phyloP scores from a whole-genome alignment of 495 filamentous ascomycete genomes.

The Viridothelium virens region DNA sequence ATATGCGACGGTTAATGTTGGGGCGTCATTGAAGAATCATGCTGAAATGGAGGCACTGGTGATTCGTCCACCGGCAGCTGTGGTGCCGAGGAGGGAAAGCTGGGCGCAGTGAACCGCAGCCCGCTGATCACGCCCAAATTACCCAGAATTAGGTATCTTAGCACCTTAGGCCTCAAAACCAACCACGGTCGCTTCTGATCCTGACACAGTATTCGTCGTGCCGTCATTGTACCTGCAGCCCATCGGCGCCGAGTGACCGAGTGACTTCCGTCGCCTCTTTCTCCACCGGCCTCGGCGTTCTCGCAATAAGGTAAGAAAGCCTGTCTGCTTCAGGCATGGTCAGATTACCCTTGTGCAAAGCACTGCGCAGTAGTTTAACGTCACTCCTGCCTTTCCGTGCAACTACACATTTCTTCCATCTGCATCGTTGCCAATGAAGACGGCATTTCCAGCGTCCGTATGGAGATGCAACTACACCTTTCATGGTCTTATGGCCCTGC shows the following conservation, averaged over 20 bases:
- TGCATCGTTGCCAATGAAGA: no score
- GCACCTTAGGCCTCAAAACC: no score
- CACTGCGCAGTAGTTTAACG: background rate
- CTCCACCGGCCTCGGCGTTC: background rate
- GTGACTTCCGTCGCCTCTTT: background rate
- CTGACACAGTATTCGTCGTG: background rate
- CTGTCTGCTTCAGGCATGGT: no score
- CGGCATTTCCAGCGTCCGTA: no score
- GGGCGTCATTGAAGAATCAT: background rate
- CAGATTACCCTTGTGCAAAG: background rate
- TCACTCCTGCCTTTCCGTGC: background rate
- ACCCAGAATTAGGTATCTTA: no score
- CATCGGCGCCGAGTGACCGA: background rate
- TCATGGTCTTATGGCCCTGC: no score
- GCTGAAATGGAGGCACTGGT: background rate
- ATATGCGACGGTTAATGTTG: constrained; percentile 3
- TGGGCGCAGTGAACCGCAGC: background rate
- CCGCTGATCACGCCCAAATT: background rate
- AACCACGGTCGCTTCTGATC: no score
- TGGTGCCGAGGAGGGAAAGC: background rate
- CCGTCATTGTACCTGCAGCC: background rate
- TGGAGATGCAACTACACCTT: no score
- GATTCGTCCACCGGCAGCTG: background rate
- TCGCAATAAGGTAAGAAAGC: background rate
- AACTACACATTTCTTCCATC: background rate